Conservation (phyloP, 78 protist genomes). For the Polysphondylium violaceum region DNA sequence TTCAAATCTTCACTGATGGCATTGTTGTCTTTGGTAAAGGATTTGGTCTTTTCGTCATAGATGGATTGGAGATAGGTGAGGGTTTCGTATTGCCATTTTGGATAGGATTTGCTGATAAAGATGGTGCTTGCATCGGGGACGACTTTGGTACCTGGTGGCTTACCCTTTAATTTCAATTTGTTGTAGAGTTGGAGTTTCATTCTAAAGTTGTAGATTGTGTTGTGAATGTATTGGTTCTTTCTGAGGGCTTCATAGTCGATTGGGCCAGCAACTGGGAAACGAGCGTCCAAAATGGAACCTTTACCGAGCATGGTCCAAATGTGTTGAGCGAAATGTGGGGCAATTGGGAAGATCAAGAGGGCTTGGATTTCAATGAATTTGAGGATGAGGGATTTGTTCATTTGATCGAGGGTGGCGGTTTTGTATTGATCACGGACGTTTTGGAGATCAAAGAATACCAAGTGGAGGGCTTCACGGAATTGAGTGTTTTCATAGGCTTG, state of each 20-base stretch:
- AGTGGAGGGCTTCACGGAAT: constrained; percentile 95
- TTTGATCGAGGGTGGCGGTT: background rate
- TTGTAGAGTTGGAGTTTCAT: constrained; percentile 31
- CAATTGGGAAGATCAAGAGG: constrained; percentile 94
- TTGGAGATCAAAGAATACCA: constrained; percentile 90
- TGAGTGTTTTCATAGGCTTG: constrained; percentile 80
- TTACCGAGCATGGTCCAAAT: constrained; percentile 89
- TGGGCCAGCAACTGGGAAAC: constrained; percentile 70
- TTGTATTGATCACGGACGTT: constrained; percentile 91
- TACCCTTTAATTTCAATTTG: constrained; percentile 60
- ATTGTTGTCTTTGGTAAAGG: constrained; percentile 52
- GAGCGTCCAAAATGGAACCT: constrained; percentile 67
- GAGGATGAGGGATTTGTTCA: constrained; percentile 85
- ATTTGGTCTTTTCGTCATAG: constrained; percentile 18
- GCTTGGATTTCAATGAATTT: constrained; percentile 89
- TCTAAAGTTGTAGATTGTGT: constrained; percentile 26
- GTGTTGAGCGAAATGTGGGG: constrained; percentile 97
- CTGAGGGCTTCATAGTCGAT: constrained; percentile 56
- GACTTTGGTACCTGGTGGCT: constrained; percentile 20
- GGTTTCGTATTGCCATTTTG: constrained; percentile 57
- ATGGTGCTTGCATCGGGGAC: constrained; percentile 48
- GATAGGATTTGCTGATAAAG: constrained; percentile 41
- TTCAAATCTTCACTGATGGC: constrained; percentile 41
- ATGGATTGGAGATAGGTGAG: constrained; percentile 32
- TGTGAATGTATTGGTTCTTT: constrained; percentile 58